phyloP scores from a whole-genome alignment of 495 filamentous ascomycete genomes.

The Aspergillus heteromorphus region DNA sequence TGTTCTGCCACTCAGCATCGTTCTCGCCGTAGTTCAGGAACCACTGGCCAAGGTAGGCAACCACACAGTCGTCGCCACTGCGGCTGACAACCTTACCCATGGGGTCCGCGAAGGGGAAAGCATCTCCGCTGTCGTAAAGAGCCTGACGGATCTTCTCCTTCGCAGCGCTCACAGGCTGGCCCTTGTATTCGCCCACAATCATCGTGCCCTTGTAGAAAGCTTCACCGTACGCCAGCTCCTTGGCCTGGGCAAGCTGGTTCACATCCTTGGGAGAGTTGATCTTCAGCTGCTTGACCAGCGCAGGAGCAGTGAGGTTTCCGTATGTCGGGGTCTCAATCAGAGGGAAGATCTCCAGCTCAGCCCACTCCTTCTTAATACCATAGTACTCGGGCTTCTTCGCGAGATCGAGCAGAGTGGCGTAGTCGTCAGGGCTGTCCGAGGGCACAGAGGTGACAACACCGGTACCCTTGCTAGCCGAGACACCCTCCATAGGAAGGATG shows the following conservation, averaged over 20 bases:
- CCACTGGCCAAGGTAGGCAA: constrained; percentile 93
- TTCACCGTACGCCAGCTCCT: constrained; percentile 94
- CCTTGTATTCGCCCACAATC: constrained; percentile 83
- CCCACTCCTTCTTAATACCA: constrained; percentile 96
- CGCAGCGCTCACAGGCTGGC: constrained; percentile 73
- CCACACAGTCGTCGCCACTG: constrained; percentile 85
- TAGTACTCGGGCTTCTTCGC: constrained; percentile 98
- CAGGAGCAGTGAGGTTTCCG: constrained; percentile 75
- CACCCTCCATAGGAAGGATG: constrained; percentile 91
- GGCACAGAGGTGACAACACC: constrained; percentile 95
- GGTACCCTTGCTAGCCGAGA: constrained; percentile 88
- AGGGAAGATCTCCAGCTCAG: constrained; percentile 75
- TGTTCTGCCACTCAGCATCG: constrained; percentile 66
- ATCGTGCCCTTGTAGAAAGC: constrained; percentile 97
- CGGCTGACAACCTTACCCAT: constrained; percentile 81
- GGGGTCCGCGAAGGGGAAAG: constrained; percentile 90
- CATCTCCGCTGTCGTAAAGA: constrained; percentile 71
- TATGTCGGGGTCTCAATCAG: constrained; percentile 90
- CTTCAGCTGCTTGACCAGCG: constrained; percentile 86
- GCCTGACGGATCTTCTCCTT: constrained; percentile 82
- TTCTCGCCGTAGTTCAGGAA: constrained; percentile 94
- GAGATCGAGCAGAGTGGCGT: constrained; percentile 79
- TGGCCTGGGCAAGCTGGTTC: constrained; percentile 85
- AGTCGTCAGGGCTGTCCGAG: constrained; percentile 94
- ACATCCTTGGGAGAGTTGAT: constrained; percentile 93